A percentile compares a stretch with the other conserved stretches of the same genome.
Evolutionary conservation across 345 rosid genomes (phyloP).

Genomic region (Orychophragmus violaceus): DNA sequence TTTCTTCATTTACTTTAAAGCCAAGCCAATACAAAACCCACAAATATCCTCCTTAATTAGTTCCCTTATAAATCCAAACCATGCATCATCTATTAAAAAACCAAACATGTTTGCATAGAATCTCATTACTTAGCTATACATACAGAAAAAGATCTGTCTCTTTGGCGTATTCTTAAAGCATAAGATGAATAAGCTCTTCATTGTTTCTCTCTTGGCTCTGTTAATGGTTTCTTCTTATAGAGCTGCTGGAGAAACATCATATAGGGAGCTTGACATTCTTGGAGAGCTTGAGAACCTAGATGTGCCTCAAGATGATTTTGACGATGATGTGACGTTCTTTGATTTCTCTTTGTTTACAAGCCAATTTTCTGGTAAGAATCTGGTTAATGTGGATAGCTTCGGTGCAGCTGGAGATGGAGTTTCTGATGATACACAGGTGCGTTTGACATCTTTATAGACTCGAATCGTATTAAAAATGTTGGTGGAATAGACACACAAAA

Average conservation of each 20-base stretch:
- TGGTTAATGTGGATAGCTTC: conserved; percentile 91
- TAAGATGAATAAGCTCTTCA: conserved; percentile 47
- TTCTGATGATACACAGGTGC: conserved; percentile 91
- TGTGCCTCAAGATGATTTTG: conserved; percentile 50
- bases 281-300: conserved; percentile 51
- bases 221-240: conserved; percentile 42
- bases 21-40: conserved; percentile 50
- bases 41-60: conserved; percentile 41
- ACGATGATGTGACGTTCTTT: conserved; percentile 34
- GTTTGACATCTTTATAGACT: neutral
- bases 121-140: conserved; percentile 36
- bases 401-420: conserved; percentile 86
- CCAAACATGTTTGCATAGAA: conserved; percentile 2
- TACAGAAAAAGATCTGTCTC: conserved; percentile 32
- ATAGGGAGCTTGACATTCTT: conserved; percentile 40
- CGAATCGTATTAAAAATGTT: neutral
- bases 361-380: conserved; percentile 54
- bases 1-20: conserved; percentile 85
- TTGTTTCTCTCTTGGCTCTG: conserved; percentile 46
- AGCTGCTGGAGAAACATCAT: conserved; percentile 37
- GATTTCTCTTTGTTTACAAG: conserved; percentile 46
- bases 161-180: conserved; percentile 19
- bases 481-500: neutral
- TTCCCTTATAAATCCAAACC: conserved; percentile 47
- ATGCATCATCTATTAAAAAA: conserved; percentile 14